Conservation (phyloP, 2,329 filamentous ascomycete species). For the Fusarium graminum region DNA sequence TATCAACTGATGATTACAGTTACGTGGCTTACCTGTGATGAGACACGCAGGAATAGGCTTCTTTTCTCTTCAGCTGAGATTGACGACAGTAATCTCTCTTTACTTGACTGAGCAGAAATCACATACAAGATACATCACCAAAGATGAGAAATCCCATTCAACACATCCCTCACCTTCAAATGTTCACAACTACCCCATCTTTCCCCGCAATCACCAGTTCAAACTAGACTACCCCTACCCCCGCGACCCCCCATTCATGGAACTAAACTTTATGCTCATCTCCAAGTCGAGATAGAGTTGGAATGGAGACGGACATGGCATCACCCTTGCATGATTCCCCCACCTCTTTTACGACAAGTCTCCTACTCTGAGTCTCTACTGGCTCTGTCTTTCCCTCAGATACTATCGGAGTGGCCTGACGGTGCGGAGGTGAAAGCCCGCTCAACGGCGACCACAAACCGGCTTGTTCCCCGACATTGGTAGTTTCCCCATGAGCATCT, state of each 20-base stretch:
- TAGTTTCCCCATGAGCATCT: background rate
- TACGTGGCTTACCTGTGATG: constrained; percentile 10
- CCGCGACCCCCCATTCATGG: constrained; percentile 16
- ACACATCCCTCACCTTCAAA: background rate
- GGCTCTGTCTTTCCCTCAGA: constrained; percentile 6
- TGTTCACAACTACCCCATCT: constrained; percentile 33
- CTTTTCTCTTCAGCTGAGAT: background rate
- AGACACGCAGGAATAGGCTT: constrained; percentile 24
- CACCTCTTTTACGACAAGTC: background rate
- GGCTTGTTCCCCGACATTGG: background rate
- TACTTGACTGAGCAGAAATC: background rate
- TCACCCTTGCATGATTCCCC: constrained; percentile 22
- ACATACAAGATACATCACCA: too few species aligned
- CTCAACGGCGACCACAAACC: constrained; percentile 1
- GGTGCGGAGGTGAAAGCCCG: constrained; percentile 38
- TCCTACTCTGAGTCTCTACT: constrained; percentile 5
- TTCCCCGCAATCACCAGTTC: constrained; percentile 41
- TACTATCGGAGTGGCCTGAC: constrained; percentile 29
- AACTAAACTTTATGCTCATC: constrained; percentile 4
- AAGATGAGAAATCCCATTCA: background rate
- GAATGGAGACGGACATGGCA: background rate
- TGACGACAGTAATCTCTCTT: background rate
- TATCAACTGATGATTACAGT: background rate
- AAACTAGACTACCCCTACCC: constrained; percentile 38
- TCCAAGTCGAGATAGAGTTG: background rate